Evolutionary conservation across 2,329 filamentous ascomycete species (phyloP).

Genomic region (Fusarium musae): DNA sequence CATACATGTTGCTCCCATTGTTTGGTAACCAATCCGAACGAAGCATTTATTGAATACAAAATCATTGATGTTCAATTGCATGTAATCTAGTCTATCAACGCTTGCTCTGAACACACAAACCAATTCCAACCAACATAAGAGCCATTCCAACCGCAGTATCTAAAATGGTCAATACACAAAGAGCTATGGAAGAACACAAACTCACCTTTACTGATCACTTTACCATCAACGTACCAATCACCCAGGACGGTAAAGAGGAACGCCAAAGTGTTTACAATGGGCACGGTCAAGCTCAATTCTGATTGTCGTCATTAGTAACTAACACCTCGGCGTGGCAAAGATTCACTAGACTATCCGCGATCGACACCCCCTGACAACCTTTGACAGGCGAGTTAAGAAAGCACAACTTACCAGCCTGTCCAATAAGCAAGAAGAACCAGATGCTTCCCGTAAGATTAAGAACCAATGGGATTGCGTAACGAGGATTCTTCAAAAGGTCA

Average conservation of each 20-base stretch:
- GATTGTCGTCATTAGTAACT: slow-evolving; percentile 30
- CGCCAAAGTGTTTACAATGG: slow-evolving; percentile 92
- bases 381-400: slow-evolving; percentile 17
- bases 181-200: neutral
- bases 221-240: slow-evolving; percentile 94
- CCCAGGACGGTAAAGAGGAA: slow-evolving; percentile 96
- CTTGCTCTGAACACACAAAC: slow-evolving; percentile 81
- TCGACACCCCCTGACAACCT: slow-evolving; percentile 17
- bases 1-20: slow-evolving; percentile 17
- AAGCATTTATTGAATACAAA: slow-evolving; percentile 4
- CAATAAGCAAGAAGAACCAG: slow-evolving; percentile 97
- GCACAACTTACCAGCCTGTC: slow-evolving; percentile 78
- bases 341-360: slow-evolving; percentile 25
- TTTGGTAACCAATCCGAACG: slow-evolving; percentile 39
- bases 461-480: slow-evolving; percentile 85
- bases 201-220: slow-evolving; percentile 85
- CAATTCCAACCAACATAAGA: slow-evolving; percentile 83
- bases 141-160: slow-evolving; percentile 87
- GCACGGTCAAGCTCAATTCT: slow-evolving; percentile 94
- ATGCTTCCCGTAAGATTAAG: slow-evolving; percentile 92
- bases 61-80: slow-evolving; percentile 9
- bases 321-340: slow-evolving; percentile 14
- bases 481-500: slow-evolving; percentile 82
- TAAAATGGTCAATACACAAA: slow-evolving; percentile 47
- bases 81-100: slow-evolving; percentile 39